A percentile compares a stretch with the other conserved stretches of the same genome.
Conservation (phyloP, 2,329 filamentous ascomycete genomes). For the Zymoseptoria ardabiliae region DNA sequence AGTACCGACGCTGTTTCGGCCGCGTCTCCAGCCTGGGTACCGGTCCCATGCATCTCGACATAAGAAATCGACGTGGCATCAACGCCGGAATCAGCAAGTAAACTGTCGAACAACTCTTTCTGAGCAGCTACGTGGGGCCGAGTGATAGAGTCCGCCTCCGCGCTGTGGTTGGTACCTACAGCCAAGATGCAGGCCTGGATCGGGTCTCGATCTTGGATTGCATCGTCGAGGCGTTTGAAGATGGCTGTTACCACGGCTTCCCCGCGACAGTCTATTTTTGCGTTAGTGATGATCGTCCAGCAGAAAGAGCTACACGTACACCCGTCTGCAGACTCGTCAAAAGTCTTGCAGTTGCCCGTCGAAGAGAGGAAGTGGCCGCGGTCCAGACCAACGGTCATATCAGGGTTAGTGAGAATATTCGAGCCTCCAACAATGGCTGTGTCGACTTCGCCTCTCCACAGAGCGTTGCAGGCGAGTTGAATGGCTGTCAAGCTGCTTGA, state of each 20-base stretch:
- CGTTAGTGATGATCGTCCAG: no score
- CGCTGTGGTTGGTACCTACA: conserved; percentile 13
- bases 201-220: conserved; percentile 27
- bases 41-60: conserved; percentile 17
- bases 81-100: conserved; percentile 9
- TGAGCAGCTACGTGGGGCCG: conserved; percentile 16
- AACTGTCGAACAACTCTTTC: neutral
- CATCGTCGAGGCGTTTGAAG: conserved; percentile 29
- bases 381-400: conserved; percentile 20
- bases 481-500: conserved; percentile 20
- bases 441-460: conserved; percentile 26
- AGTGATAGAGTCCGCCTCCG: conserved; percentile 13
- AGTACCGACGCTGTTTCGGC: no score
- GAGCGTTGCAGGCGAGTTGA: conserved; percentile 14
- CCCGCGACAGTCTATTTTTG: conserved; percentile 28
- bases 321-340: no score
- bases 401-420: conserved; percentile 25
- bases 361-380: conserved; percentile 24
- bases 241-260: conserved; percentile 23
- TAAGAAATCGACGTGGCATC: conserved; percentile 10
- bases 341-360: no score
- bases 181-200: conserved; percentile 11
- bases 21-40: conserved; percentile 16
- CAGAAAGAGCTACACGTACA: no score
- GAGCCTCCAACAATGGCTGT: conserved; percentile 25